phyloP scores from a whole-genome alignment of 2,329 filamentous ascomycete species.

The Fusarium burgessii region DNA sequence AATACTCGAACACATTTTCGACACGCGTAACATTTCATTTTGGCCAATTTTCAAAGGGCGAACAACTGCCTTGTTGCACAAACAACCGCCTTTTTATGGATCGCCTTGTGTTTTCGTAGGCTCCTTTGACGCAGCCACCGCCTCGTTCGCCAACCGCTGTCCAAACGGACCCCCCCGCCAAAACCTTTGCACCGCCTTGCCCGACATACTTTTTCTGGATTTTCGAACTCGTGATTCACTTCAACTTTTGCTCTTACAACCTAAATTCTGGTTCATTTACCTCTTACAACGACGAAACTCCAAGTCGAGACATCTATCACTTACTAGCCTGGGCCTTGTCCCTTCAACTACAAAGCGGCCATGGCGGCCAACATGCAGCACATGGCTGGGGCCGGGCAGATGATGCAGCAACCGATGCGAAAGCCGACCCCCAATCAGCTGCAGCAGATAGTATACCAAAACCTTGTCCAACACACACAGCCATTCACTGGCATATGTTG shows the following conservation, averaged over 20 bases:
- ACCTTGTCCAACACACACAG: conserved; percentile 52
- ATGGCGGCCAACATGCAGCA: conserved; percentile 72
- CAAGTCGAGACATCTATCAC: conserved; percentile 11
- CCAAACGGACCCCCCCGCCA: conserved; percentile 8
- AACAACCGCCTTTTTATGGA: conserved; percentile 50
- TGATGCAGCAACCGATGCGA: conserved; percentile 59
- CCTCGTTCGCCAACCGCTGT: conserved; percentile 25
- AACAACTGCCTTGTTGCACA: conserved; percentile 35
- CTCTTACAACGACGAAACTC: conserved; percentile 7
- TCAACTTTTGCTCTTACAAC: background rate
- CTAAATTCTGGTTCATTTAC: background rate
- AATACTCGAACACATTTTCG: conserved; percentile 6
- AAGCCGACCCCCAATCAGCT: conserved; percentile 49
- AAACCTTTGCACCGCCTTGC: conserved; percentile 22
- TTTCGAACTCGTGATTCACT: background rate
- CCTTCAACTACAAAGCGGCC: conserved; percentile 53
- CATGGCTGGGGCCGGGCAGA: conserved; percentile 62
- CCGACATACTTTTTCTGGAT: background rate
- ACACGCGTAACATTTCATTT: conserved; percentile 30
- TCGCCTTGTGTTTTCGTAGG: conserved; percentile 47
- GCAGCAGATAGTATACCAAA: conserved; percentile 56
- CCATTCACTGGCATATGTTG: conserved; percentile 52
- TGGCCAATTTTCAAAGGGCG: conserved; percentile 14
- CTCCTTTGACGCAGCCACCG: conserved; percentile 42
- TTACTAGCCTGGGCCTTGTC: conserved; percentile 38